phyloP scores from a whole-genome alignment of 495 filamentous ascomycete genomes.

The Neurospora sp. region DNA sequence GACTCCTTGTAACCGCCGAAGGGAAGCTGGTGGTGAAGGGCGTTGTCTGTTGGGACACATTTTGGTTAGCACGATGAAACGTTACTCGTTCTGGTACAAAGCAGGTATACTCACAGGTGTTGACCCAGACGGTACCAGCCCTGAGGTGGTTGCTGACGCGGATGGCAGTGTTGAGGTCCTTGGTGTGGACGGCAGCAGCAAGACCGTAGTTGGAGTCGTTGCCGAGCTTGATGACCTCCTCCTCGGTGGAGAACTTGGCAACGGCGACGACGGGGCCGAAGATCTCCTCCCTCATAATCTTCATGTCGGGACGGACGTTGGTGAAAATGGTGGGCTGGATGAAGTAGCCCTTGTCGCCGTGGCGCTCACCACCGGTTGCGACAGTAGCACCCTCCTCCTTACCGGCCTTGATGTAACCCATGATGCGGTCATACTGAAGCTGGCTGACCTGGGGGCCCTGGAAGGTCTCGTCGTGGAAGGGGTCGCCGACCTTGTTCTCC shows the following conservation, averaged over 20 bases:
- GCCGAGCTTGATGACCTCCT: constrained; percentile 69
- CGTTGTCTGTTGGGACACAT: constrained; percentile 43
- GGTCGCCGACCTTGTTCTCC: constrained; percentile 84
- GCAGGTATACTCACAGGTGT: constrained; percentile 46
- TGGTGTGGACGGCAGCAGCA: constrained; percentile 88
- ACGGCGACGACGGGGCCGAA: constrained; percentile 93
- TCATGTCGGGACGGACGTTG: constrained; percentile 82
- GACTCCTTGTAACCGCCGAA: constrained; percentile 93
- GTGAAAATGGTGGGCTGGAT: constrained; percentile 97
- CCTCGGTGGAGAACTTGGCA: constrained; percentile 86
- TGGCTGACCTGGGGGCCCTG: constrained; percentile 95
- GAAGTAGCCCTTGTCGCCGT: constrained; percentile 88
- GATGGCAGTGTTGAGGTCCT: constrained; percentile 85
- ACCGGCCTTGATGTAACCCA: constrained; percentile 91
- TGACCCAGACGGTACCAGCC: constrained; percentile 95
- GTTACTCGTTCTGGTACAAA: not conserved
- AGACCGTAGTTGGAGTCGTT: constrained; percentile 83
- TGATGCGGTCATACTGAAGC: constrained; percentile 93
- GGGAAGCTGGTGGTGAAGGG: constrained; percentile 63
- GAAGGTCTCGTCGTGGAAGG: constrained; percentile 81
- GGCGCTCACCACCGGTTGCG: constrained; percentile 76
- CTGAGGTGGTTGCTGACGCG: constrained; percentile 70
- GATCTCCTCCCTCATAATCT: constrained; percentile 98
- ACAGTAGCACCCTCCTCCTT: constrained; percentile 81
- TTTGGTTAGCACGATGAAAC: not conserved